Base-by-base conservation (phyloP, 176 grass and related monocot species). In the Luzula sylvatica region DNA sequence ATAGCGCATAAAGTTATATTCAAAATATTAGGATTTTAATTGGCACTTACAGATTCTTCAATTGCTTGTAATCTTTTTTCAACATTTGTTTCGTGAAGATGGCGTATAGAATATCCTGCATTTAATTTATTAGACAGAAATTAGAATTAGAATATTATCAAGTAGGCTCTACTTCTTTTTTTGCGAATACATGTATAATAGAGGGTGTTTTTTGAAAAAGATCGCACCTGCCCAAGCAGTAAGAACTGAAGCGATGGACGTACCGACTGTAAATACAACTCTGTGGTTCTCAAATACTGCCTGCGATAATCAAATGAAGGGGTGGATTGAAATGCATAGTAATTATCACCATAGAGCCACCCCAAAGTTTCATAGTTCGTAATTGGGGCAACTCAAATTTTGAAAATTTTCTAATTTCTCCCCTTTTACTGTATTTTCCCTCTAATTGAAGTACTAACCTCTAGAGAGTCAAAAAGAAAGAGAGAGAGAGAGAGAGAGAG, bases 151-250 rank as follows among this genome's bases (percentile, higher is more conserved):
- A 53, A 21, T 52, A 56, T 16, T 28, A 35, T 11, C 3, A 24
- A 35, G 26, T 32, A 56, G 53, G 26, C 38, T 4, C 2, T 38
- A 4, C 38, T 32, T 8, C 5, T 40, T 6, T 40, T 6, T 6
- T 11, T 6, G 35, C 7, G 5, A 40, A 6, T 40, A 40, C 35
- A 6, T 5, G 5, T 40, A 40, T 40, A 6, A 40, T 40, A 40
- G 11, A 5, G 11, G 18, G 19, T 24, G 42, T 11, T 7, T 22
- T 22, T n/a, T 24, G 56, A 7, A 21, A 39, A 8, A 1, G 35
- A n/a, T n/a, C n/a, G n/a, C 53, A 88, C 90, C 90, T 9, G 66
- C 80, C 90, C 90, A 88, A 6, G 83, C 83, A 26, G 90, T 95
- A 44, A 95, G 80, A 55, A 95, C 35, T 16, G 90, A 95, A 26